phyloP scores from a whole-genome alignment of 179 eudicot species.

The Beta lomatogona region DNA sequence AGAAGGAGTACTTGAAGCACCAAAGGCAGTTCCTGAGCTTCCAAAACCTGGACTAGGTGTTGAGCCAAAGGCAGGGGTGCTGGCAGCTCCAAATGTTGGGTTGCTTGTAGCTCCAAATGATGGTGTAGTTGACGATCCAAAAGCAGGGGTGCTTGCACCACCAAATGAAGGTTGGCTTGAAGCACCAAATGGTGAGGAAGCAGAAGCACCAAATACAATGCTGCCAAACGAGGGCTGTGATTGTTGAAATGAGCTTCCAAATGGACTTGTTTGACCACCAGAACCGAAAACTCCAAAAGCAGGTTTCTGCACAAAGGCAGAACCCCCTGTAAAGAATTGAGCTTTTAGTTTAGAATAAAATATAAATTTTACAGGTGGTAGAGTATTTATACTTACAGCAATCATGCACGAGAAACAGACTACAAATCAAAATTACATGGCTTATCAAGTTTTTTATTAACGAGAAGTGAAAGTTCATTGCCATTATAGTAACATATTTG shows the following conservation, averaged over 20 bases:
- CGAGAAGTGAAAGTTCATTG: neutral
- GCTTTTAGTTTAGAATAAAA: conserved; percentile 9
- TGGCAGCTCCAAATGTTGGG: conserved; percentile 59
- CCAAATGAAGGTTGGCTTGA: conserved; percentile 80
- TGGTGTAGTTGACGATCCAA: conserved; percentile 60
- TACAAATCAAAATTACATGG: neutral
- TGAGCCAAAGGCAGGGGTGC: conserved; percentile 64
- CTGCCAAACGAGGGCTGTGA: conserved; percentile 92
- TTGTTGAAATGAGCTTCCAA: conserved; percentile 84
- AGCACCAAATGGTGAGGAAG: conserved; percentile 71
- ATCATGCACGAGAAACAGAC: neutral
- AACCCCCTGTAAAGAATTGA: conserved; percentile 53
- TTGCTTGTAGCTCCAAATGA: conserved; percentile 67
- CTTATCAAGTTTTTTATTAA: neutral
- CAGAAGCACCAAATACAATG: conserved; percentile 66
- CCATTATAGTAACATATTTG: neutral
- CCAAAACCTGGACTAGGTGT: conserved; percentile 56
- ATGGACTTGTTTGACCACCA: conserved; percentile 72
- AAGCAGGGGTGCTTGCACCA: conserved; percentile 57
- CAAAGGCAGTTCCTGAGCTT: conserved; percentile 63
- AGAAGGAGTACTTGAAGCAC: conserved; percentile 50
- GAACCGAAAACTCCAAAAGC: conserved; percentile 90
- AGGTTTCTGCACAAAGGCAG: conserved; percentile 82
- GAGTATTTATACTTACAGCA: neutral
- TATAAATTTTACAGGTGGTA: neutral